Base-by-base conservation (phyloP, 2,329 filamentous ascomycete genomes). In the Amauroascus niger region DNA sequence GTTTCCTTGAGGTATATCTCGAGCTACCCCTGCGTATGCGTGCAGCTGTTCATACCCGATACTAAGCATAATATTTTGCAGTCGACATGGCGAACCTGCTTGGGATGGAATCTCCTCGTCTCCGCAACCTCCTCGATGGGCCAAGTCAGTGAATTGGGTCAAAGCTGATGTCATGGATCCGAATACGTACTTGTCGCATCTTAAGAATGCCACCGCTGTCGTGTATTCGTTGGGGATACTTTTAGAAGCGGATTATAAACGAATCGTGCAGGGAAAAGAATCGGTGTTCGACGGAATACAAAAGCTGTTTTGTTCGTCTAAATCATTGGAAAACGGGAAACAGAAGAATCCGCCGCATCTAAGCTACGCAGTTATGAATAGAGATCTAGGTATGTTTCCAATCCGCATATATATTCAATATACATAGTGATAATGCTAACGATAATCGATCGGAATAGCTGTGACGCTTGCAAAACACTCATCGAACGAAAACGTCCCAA, bases 321-420 rank as follows among this genome's bases (percentile, higher is more conserved):
- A n/a, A 35, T 45, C 47, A 24, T 22, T 49, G 80, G 57, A 76
- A 79, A 57, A 77, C 90, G 60, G 76, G 78, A 60, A 79, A 83
- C 0, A 76, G 82, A 50, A 83, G 87, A 67, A 79, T 75, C 44
- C 82, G 83, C 61, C 83, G 24, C 86, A 93, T 71, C 76, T 95
- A 63, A 96, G 91, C 16, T 98, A 98, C 74, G 93, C 97, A 74
- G 78, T 89, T 57, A 96, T 98, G 88, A 98, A 98, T 73, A 81
- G 93, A 54, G 91, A 97, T 72, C 79, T 79, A 41, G 77, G 77
- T 79, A 64, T 30, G 66, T 64, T 33, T n/a, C 24, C n/a, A 28
- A 33, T 46, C 41, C 26, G 26, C 9, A 11, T 47, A 33, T 16
- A 26, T 7, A 18, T 33, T 3, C 26, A 33, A 16, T 28, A 13